Evolutionary conservation across 352 stramenopile genomes (phyloP).

Genomic region (Achlya hypogyna): DNA sequence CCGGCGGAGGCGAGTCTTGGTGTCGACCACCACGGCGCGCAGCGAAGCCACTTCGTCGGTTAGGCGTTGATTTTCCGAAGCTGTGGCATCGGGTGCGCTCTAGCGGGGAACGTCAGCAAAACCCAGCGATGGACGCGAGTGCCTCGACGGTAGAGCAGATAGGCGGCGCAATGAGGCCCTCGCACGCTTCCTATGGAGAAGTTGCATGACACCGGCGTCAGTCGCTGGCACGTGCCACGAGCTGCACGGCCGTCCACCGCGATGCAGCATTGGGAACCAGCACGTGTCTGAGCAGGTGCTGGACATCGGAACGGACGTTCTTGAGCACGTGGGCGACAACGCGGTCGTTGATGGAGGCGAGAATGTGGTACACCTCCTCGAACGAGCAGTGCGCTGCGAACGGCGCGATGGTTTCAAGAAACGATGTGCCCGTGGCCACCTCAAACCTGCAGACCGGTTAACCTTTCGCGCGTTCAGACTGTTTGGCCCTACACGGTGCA

Average conservation of each 20-base stretch:
- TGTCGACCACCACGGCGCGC: slow-evolving; percentile 32
- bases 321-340: slow-evolving; percentile 34
- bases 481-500: slow-evolving; percentile 45
- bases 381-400: slow-evolving; percentile 31
- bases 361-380: slow-evolving; percentile 39
- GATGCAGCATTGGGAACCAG: slow-evolving; percentile 35
- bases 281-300: slow-evolving; percentile 33
- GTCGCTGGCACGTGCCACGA: slow-evolving; percentile 36
- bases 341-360: slow-evolving; percentile 44
- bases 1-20: slow-evolving; percentile 41
- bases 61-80: background rate
- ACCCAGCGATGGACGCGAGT: too few species aligned
- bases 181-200: too few species aligned
- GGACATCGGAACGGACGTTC: slow-evolving; percentile 27
- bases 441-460: slow-evolving; percentile 29
- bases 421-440: slow-evolving; percentile 33
- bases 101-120: background rate
- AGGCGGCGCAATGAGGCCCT: too few species aligned
- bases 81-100: slow-evolving; percentile 13
- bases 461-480: background rate
- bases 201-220: too few species aligned
- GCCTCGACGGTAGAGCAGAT: too few species aligned
- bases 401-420: slow-evolving; percentile 37
- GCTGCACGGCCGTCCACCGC: slow-evolving; percentile 39
- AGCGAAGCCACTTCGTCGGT: slow-evolving; percentile 24